These are phyloP conservation scores for Vachellia pachyceras DNA, from an alignment of 306 rosid genomes.

Conservation along the genomic window DNA sequence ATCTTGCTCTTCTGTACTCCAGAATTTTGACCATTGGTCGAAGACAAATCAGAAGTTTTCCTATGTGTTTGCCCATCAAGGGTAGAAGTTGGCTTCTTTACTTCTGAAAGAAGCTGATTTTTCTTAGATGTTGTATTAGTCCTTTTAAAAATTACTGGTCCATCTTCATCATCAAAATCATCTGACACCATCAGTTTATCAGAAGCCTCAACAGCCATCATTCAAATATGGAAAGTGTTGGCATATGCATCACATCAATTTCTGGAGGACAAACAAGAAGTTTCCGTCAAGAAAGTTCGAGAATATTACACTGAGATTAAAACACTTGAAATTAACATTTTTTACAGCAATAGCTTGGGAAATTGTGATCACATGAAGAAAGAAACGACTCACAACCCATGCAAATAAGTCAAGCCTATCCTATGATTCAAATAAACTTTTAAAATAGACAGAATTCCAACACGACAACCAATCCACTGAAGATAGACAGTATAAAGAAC, in stretches of 20 bases:
- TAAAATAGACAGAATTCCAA: neutral
- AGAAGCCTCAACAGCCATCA: conserved; percentile 60
- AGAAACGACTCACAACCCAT: conserved; percentile 18
- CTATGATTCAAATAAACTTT: neutral
- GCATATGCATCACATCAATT: conserved; percentile 44
- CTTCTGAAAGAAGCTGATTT: conserved; percentile 42
- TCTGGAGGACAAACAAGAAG: conserved; percentile 30
- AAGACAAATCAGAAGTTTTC: conserved; percentile 35
- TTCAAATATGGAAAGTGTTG: conserved; percentile 29
- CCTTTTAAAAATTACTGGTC: conserved; percentile 40
- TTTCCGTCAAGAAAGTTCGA: conserved; percentile 16
- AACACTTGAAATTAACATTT: conserved; percentile 10
- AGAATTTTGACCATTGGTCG: conserved; percentile 51
- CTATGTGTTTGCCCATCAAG: conserved; percentile 40
- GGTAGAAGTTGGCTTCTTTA: conserved; percentile 41
- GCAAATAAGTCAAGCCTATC: conserved; percentile 9
- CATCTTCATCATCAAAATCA: conserved; percentile 36
- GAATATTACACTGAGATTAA: neutral
- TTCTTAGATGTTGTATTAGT: conserved; percentile 37
- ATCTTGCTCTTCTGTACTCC: conserved; percentile 34
- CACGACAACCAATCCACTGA: neutral
- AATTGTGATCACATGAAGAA: conserved; percentile 20
- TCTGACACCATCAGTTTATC: conserved; percentile 35
- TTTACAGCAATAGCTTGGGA: conserved; percentile 5
- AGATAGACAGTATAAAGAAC: neutral